Conservation (phyloP, 345 rosid species). For the Erucastrum elatum region DNA sequence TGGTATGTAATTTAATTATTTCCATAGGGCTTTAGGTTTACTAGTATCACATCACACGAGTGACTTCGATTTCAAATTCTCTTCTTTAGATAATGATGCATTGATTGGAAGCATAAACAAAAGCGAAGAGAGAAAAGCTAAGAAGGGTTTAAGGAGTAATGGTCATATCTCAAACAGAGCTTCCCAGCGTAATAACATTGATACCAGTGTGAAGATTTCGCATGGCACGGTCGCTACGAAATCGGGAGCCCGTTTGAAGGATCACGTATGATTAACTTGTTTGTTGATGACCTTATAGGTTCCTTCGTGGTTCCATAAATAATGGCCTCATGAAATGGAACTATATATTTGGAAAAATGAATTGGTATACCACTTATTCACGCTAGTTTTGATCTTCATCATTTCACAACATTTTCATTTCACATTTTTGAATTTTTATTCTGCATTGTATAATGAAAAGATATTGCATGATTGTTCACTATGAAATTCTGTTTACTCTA, state of each 20-base stretch:
- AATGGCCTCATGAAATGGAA: neutral
- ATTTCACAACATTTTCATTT: neutral
- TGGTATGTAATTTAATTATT: constrained; percentile 7
- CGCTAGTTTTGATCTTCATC: neutral
- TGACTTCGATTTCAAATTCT: neutral
- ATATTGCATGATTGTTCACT: neutral
- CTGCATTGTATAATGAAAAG: neutral
- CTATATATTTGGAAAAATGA: neutral
- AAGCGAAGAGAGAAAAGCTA: constrained; percentile 35
- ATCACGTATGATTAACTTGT: constrained; percentile 14
- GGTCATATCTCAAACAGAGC: constrained; percentile 6
- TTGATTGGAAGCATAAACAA: constrained; percentile 36
- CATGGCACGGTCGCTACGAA: neutral
- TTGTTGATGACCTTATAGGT: neutral
- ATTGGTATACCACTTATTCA: neutral
- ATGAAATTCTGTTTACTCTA: too few species aligned
- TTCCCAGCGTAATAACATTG: constrained; percentile 23
- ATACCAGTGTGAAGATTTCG: constrained; percentile 5
- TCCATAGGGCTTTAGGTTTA: too few species aligned
- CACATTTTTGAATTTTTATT: neutral
- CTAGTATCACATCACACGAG: too few species aligned
- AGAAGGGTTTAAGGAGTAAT: constrained; percentile 20
- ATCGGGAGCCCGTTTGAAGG: neutral
- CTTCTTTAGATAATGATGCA: constrained; percentile 34
- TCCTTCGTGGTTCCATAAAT: neutral